Conservation (phyloP, 768 basidiomycete genomes). For the Pseudohyphozyma bogoriensis region DNA sequence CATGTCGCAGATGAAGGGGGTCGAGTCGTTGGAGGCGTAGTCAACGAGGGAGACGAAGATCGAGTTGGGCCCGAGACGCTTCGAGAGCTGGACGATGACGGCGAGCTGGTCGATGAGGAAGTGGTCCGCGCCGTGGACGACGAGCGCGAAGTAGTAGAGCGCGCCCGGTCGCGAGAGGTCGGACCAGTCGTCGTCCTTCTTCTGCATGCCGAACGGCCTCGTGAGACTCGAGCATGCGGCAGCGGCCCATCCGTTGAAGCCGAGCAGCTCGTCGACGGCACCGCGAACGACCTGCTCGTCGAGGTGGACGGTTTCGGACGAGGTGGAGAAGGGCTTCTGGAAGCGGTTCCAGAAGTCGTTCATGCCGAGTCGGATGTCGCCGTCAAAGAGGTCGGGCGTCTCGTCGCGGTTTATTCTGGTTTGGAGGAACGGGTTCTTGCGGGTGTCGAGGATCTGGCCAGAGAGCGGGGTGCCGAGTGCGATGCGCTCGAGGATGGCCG, state of each 20-base stretch:
- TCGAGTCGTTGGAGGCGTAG: conserved; percentile 89
- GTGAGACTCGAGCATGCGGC: conserved; percentile 84
- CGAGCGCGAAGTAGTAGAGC: conserved; percentile 86
- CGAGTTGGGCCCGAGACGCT: conserved; percentile 75
- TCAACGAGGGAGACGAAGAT: conserved; percentile 98
- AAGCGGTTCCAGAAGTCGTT: conserved; percentile 85
- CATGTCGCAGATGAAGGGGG: conserved; percentile 83
- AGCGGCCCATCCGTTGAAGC: conserved; percentile 95
- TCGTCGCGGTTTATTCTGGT: conserved; percentile 78
- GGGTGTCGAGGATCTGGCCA: conserved; percentile 77
- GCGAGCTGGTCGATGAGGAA: conserved; percentile 98
- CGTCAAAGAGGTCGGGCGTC: conserved; percentile 58
- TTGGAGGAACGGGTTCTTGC: conserved; percentile 79
- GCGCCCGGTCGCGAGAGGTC: conserved; percentile 73
- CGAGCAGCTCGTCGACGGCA: conserved; percentile 86
- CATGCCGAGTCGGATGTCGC: conserved; percentile 64
- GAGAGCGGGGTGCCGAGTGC: conserved; percentile 41
- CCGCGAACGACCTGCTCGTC: conserved; percentile 82
- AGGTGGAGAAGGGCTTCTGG: conserved; percentile 78
- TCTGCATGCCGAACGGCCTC: conserved; percentile 91
- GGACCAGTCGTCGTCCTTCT: conserved; percentile 67
- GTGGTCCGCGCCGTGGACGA: conserved; percentile 96
- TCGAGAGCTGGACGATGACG: conserved; percentile 90
- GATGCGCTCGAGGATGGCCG: conserved; percentile 52
- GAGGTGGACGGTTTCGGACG: conserved; percentile 71